Evolutionary conservation across 2,329 filamentous ascomycete species (phyloP).

Genomic region (Neofusicoccum umdonicola): DNA sequence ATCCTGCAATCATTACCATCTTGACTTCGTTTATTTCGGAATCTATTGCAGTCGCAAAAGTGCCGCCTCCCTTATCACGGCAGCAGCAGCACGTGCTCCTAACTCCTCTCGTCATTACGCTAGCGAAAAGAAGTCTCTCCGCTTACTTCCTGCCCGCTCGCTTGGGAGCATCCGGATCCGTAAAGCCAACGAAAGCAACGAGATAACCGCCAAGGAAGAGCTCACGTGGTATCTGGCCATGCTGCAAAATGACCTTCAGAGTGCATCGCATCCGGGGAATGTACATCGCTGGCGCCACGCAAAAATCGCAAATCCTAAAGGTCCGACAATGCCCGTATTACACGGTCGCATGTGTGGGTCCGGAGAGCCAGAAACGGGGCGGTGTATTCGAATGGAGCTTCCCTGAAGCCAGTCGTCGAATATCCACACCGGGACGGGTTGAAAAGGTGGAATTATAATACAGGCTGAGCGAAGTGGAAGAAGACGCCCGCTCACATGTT

Average conservation of each 20-base stretch:
- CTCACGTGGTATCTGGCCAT: constrained; percentile 6
- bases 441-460: constrained; percentile 15
- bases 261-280: background rate
- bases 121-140: background rate
- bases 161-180: background rate
- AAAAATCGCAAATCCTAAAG: background rate
- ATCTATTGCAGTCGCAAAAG: constrained; percentile 1
- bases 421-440: background rate
- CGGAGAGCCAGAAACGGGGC: background rate
- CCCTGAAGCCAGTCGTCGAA: background rate
- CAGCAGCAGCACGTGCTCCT: background rate
- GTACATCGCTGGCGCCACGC: background rate
- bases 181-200: background rate
- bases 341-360: background rate
- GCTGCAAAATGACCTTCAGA: background rate
- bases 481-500: constrained; percentile 22
- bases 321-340: background rate
- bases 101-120: background rate
- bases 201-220: background rate
- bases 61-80: background rate
- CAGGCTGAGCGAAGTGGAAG: background rate
- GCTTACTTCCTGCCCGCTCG: background rate
- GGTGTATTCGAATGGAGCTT: background rate
- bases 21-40: constrained; percentile 10
- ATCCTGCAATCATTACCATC: background rate